A percentile compares a stretch with the other conserved stretches of the same genome.
Conservation (phyloP, 176 grass and related monocot genomes). For the Oryza australiensis region DNA sequence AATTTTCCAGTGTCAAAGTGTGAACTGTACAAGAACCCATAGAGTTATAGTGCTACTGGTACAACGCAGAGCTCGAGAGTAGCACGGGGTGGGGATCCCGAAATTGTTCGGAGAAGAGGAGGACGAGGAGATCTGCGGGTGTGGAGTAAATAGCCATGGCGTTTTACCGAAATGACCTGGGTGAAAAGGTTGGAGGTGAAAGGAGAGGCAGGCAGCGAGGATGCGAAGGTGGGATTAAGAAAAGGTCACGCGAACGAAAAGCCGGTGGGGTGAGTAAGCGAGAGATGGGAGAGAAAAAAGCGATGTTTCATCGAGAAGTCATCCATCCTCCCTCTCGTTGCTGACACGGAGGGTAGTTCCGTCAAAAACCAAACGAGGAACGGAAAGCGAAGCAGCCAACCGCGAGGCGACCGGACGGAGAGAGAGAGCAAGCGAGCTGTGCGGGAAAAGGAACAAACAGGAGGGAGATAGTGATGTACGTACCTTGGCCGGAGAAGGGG, state of each 20-base stretch:
- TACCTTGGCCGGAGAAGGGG: slow-evolving; percentile 19
- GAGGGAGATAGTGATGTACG: background rate
- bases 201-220: background rate
- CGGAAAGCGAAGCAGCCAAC: slow-evolving; percentile 8
- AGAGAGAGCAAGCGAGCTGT: background rate
- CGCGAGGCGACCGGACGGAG: background rate
- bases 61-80: background rate
- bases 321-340: slow-evolving; percentile 31
- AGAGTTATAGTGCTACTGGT: background rate
- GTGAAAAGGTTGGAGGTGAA: too few relatives aligned
- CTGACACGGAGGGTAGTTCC: slow-evolving; percentile 42
- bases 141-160: background rate
- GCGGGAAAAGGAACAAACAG: background rate
- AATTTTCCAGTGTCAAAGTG: background rate
- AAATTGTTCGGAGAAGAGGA: background rate
- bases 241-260: slow-evolving; percentile 35
- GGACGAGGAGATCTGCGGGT: slow-evolving; percentile 1
- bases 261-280: background rate
- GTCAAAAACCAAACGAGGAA: background rate
- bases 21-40: background rate
- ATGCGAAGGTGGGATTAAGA: background rate
- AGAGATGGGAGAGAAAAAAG: slow-evolving; percentile 8
- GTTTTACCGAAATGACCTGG: background rate
- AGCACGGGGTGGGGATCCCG: background rate
- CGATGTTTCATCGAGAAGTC: slow-evolving; percentile 45